Evolutionary conservation across 192 early-diverging fungal genomes (phyloP).

Genomic region (Lunasporangiospora selenospora): DNA sequence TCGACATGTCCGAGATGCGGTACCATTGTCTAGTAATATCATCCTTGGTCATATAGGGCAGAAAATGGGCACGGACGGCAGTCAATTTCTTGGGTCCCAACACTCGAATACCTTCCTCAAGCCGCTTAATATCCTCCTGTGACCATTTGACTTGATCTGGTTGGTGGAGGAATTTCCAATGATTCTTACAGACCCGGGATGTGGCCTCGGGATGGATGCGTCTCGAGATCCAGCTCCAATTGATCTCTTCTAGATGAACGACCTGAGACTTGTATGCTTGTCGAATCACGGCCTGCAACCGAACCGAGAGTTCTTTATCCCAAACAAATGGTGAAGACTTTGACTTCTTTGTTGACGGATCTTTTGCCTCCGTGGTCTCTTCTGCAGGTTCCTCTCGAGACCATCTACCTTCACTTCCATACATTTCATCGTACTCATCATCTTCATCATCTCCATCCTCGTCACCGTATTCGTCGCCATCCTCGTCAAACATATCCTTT

Average conservation of each 20-base stretch:
- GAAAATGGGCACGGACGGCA: conserved; percentile 19
- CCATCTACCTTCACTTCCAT: too few relatives aligned
- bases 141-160: conserved; percentile 12
- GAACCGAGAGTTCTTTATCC: conserved; percentile 36
- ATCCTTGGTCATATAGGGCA: conserved; percentile 36
- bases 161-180: conserved; percentile 28
- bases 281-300: conserved; percentile 12
- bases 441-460: too few relatives aligned
- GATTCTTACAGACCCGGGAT: conserved; percentile 15
- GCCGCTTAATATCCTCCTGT: conserved; percentile 17
- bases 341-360: neutral
- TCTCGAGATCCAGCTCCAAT: conserved; percentile 23
- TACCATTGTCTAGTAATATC: conserved; percentile 31
- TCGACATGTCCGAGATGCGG: conserved; percentile 30
- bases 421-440: too few relatives aligned
- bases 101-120: conserved; percentile 31
- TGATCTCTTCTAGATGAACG: conserved; percentile 27
- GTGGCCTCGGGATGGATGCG: conserved; percentile 18
- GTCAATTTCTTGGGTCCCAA: conserved; percentile 20
- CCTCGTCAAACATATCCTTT: too few relatives aligned
- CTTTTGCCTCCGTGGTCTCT: too few relatives aligned
- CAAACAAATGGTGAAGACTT: conserved; percentile 10
- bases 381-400: too few relatives aligned
- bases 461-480: too few relatives aligned
- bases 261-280: conserved; percentile 16